These are phyloP conservation scores for Claviceps humidiphila DNA, from an alignment of 2,329 filamentous ascomycete genomes.

Conservation along the genomic window DNA sequence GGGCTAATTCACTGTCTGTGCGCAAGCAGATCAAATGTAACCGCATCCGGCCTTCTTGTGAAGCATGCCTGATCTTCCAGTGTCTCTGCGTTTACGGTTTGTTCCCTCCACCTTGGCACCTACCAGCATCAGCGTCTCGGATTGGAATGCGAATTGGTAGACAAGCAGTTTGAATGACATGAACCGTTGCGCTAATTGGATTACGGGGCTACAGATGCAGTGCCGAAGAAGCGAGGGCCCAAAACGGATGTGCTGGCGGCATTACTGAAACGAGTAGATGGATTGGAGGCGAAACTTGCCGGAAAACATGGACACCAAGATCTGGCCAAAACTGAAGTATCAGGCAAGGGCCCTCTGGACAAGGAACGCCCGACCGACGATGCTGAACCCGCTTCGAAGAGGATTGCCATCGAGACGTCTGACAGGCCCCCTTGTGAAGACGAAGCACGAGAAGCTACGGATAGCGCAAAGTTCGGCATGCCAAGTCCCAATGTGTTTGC, in stretches of 20 bases:
- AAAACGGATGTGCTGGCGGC: conserved; percentile 85
- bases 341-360: neutral
- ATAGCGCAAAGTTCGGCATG: neutral
- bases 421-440: conserved; percentile 12
- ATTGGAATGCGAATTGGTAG: too few species aligned
- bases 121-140: too few species aligned
- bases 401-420: conserved; percentile 21
- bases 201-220: conserved; percentile 48
- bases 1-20: neutral
- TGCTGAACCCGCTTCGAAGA: conserved; percentile 28
- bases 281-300: conserved; percentile 67
- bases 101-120: conserved; percentile 11
- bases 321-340: neutral
- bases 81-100: conserved; percentile 79
- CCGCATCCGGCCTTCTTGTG: conserved; percentile 68
- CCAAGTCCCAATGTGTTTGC: neutral
- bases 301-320: conserved; percentile 39
- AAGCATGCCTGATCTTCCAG: conserved; percentile 81
- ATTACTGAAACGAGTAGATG: conserved; percentile 71
- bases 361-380: conserved; percentile 1
- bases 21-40: conserved; percentile 74
- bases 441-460: neutral
- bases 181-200: neutral
- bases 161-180: too few species aligned
- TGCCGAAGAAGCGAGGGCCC: conserved; percentile 79